Percentiles rank a stretch among this genome's conserved stretches.
These are phyloP conservation scores for Mortierella sp. DNA, from an alignment of 371 early-diverging fungal species.

Conservation along the genomic window DNA sequence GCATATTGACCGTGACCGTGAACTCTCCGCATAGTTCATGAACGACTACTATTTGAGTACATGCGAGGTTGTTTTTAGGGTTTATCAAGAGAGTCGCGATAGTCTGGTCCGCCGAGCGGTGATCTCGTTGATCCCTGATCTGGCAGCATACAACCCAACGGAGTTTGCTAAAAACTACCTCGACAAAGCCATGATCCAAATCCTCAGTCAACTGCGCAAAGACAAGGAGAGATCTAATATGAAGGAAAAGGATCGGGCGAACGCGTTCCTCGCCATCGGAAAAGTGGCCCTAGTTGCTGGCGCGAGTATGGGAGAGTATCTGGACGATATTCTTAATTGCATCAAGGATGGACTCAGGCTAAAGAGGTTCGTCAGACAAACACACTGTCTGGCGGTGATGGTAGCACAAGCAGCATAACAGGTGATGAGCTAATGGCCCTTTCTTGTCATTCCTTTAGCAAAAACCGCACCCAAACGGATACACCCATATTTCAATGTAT, in stretches of 20 bases:
- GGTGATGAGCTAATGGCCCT: neutral
- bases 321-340: constrained; percentile 77
- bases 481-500: constrained; percentile 86
- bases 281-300: constrained; percentile 86
- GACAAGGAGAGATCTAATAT: constrained; percentile 76
- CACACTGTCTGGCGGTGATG: neutral
- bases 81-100: constrained; percentile 85
- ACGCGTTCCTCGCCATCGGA: constrained; percentile 89
- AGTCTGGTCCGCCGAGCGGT: constrained; percentile 85
- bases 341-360: constrained; percentile 78
- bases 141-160: constrained; percentile 85
- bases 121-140: constrained; percentile 81
- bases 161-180: constrained; percentile 83
- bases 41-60: constrained; percentile 81
- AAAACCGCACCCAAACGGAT: constrained; percentile 71
- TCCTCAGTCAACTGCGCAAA: constrained; percentile 79
- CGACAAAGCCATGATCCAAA: constrained; percentile 77
- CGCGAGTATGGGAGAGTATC: constrained; percentile 82
- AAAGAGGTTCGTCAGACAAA: constrained; percentile 31
- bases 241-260: constrained; percentile 36
- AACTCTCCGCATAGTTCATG: constrained; percentile 76
- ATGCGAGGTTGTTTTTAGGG: constrained; percentile 78
- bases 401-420: neutral
- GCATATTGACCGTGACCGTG: neutral
- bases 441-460: constrained; percentile 44